phyloP scores from a whole-genome alignment of 2,329 filamentous ascomycete species.

The Sporothrix inflata region DNA sequence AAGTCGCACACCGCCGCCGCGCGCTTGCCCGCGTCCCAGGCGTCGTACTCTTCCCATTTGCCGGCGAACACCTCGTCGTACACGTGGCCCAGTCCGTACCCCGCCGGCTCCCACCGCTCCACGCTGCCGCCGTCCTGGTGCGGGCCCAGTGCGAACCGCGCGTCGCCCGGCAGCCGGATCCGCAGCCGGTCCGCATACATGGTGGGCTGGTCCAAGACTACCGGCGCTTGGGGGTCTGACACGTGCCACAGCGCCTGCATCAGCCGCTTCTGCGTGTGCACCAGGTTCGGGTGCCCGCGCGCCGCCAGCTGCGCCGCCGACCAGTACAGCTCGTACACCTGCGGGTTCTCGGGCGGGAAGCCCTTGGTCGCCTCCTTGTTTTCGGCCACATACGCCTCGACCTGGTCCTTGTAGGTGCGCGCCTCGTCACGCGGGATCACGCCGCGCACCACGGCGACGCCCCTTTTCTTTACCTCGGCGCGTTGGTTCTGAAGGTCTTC shows the following conservation, averaged over 20 bases:
- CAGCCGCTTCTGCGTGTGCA: constrained; percentile 63
- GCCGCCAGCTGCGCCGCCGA: constrained; percentile 69
- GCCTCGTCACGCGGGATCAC: constrained; percentile 68
- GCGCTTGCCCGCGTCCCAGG: constrained; percentile 75
- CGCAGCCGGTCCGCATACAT: constrained; percentile 73
- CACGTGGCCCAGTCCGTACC: constrained; percentile 68
- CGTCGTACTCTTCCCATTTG: constrained; percentile 78
- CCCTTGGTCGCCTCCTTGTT: constrained; percentile 65
- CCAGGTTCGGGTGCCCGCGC: constrained; percentile 65
- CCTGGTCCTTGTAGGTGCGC: constrained; percentile 64
- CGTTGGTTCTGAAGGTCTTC: constrained; percentile 44
- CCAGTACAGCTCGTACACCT: constrained; percentile 75
- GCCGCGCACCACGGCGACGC: constrained; percentile 65
- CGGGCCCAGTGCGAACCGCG: constrained; percentile 70
- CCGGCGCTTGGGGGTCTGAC: constrained; percentile 36
- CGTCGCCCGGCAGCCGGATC: constrained; percentile 72
- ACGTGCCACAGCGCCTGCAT: constrained; percentile 64
- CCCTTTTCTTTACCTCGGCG: constrained; percentile 62
- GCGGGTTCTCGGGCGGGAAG: constrained; percentile 64
- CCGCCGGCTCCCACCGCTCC: constrained; percentile 72
- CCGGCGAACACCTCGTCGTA: constrained; percentile 76
- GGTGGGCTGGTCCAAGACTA: constrained; percentile 53
- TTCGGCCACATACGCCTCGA: constrained; percentile 65
- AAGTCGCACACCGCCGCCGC: constrained; percentile 71
- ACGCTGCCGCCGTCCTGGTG: constrained; percentile 75